Percentiles rank a stretch among this genome's conserved stretches.
These are phyloP conservation scores for Crataegus laevigata DNA, from an alignment of 306 rosid genomes.

Conservation along the genomic window DNA sequence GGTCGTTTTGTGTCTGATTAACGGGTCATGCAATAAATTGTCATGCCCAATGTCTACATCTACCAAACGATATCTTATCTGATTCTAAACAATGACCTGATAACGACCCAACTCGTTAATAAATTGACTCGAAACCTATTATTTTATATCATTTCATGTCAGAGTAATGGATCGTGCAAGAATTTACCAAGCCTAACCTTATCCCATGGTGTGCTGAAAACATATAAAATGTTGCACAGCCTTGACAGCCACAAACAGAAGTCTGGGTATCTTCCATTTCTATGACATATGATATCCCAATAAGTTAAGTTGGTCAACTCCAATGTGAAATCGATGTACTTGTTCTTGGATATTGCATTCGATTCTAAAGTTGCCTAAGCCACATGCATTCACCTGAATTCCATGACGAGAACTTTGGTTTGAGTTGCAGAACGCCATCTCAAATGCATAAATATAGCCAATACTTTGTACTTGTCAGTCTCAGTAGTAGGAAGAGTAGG, in stretches of 20 bases:
- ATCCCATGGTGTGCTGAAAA: neutral
- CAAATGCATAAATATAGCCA: neutral
- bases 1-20: too few species aligned
- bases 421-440: neutral
- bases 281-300: neutral
- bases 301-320: neutral
- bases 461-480: too few species aligned
- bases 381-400: neutral
- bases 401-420: neutral
- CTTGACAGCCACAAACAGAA: neutral
- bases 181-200: neutral
- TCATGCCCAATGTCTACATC: too few species aligned
- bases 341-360: neutral
- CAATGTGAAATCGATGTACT: neutral
- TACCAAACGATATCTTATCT: too few species aligned
- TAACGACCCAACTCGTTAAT: too few species aligned
- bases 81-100: too few species aligned
- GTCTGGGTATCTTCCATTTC: neutral
- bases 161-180: too few species aligned
- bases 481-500: too few species aligned
- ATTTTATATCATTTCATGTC: too few species aligned
- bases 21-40: too few species aligned
- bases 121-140: rapidly evolving
- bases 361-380: neutral
- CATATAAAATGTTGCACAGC: neutral